phyloP scores from a whole-genome alignment of 176 grass and related monocot species.

The Aegilops longissima region DNA sequence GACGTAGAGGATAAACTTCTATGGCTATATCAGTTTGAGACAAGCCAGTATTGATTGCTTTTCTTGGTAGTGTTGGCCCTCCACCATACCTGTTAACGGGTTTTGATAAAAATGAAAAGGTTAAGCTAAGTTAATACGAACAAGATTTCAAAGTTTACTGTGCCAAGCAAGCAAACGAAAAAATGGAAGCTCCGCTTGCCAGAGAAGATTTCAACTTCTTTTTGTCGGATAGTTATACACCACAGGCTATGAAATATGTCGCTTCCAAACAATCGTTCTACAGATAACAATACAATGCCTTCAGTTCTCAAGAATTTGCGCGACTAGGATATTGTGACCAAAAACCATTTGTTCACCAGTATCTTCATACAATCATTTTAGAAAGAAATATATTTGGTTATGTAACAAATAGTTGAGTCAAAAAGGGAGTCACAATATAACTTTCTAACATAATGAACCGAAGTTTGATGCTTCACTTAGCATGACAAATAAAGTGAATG shows the following conservation, averaged over 20 bases:
- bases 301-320: neutral
- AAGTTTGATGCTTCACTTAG: neutral
- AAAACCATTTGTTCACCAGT: neutral
- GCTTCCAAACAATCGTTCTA: neutral
- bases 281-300: neutral
- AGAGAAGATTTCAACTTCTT: neutral
- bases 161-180: neutral
- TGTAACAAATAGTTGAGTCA: conserved; percentile 5
- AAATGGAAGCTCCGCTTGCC: neutral
- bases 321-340: neutral
- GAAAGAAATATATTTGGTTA: neutral
- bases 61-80: conserved; percentile 86
- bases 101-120: conserved; percentile 29
- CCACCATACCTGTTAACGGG: conserved; percentile 81
- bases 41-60: conserved; percentile 90
- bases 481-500: neutral
- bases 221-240: neutral
- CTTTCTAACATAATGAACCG: neutral
- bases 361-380: conserved; percentile 19
- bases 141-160: neutral
- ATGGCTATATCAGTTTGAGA: conserved; percentile 96
- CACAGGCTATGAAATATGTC: neutral
- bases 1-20: conserved; percentile 98
- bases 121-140: neutral
- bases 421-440: neutral